A percentile compares a stretch with the other conserved stretches of the same genome.
These are phyloP conservation scores for Tympanopsis confertula DNA, from an alignment of 2,329 filamentous ascomycete genomes.

Conservation along the genomic window DNA sequence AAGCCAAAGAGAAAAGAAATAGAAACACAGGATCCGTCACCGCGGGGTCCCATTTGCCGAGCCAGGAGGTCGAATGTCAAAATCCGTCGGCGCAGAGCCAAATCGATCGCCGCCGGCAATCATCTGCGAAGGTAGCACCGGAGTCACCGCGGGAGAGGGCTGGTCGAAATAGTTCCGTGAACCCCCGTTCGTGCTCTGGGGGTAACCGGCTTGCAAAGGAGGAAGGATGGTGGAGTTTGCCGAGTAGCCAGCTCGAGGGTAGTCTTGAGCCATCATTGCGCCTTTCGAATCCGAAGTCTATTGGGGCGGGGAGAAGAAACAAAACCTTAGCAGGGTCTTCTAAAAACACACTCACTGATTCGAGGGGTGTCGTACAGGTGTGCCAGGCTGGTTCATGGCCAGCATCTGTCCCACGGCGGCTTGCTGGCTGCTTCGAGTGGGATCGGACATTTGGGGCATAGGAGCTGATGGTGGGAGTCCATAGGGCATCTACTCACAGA, in stretches of 20 bases:
- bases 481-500: conserved; percentile 17
- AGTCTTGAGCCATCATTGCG: conserved; percentile 21
- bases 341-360: conserved; percentile 11
- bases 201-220: conserved; percentile 17
- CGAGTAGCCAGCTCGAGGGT: conserved; percentile 15
- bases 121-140: conserved; percentile 20
- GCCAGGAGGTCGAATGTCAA: conserved; percentile 15
- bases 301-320: conserved; percentile 7
- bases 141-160: conserved; percentile 15
- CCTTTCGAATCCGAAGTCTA: conserved; percentile 20
- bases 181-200: conserved; percentile 15
- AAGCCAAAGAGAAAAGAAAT: conserved; percentile 8
- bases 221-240: conserved; percentile 18
- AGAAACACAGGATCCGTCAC: conserved; percentile 8
- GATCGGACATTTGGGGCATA: conserved; percentile 20
- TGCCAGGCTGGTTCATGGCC: conserved; percentile 18
- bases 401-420: conserved; percentile 21
- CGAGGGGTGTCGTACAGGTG: conserved; percentile 19
- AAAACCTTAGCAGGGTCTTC: conserved; percentile 14
- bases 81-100: conserved; percentile 11
- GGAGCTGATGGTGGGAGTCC: conserved; percentile 17
- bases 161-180: conserved; percentile 19
- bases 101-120: conserved; percentile 17
- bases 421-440: conserved; percentile 18
- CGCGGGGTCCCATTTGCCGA: conserved; percentile 18